Evolutionary conservation across 306 rosid genomes (phyloP).

Genomic region (Pterocarpus santalinus): DNA sequence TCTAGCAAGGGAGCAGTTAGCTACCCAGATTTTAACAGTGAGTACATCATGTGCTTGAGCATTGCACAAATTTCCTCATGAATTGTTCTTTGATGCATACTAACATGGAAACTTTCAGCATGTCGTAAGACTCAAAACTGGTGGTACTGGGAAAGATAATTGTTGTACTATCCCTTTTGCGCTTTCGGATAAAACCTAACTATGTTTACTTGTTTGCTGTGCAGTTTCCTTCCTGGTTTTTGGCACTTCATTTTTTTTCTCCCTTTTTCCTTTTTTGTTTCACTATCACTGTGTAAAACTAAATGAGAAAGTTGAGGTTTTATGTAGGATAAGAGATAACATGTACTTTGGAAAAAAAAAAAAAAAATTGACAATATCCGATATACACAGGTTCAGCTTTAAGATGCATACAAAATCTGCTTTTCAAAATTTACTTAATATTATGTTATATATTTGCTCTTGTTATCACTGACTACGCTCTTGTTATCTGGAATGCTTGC

Average conservation of each 20-base stretch:
- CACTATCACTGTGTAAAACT: slow-evolving; percentile 6
- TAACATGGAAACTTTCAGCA: slow-evolving; percentile 25
- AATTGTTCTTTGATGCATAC: slow-evolving; percentile 35
- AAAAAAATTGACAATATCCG: neutral
- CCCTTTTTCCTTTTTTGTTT: neutral
- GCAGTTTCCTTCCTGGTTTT: slow-evolving; percentile 30
- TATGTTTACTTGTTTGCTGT: slow-evolving; percentile 4
- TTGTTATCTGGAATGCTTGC: slow-evolving; percentile 17
- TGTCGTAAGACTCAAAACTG: slow-evolving; percentile 8
- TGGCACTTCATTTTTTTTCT: neutral
- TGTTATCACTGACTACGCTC: neutral
- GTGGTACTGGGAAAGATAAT: slow-evolving; percentile 18
- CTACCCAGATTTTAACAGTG: slow-evolving; percentile 90
- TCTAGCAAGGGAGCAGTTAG: slow-evolving; percentile 87
- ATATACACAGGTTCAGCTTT: slow-evolving; percentile 5
- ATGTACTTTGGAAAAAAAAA: neutral
- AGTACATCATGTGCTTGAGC: slow-evolving; percentile 45
- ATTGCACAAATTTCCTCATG: neutral
- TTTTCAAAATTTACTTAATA: slow-evolving; percentile 23
- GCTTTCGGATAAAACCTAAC: slow-evolving; percentile 30
- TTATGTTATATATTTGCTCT: slow-evolving; percentile 29
- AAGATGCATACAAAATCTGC: slow-evolving; percentile 21
- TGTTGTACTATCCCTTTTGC: slow-evolving; percentile 22
- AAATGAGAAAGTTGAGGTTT: slow-evolving; percentile 17
- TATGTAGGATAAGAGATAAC: neutral